Evolutionary conservation across 225 moss, liverwort and hornwort genomes (phyloP).

Genomic region (Takakia lepidozioides): DNA sequence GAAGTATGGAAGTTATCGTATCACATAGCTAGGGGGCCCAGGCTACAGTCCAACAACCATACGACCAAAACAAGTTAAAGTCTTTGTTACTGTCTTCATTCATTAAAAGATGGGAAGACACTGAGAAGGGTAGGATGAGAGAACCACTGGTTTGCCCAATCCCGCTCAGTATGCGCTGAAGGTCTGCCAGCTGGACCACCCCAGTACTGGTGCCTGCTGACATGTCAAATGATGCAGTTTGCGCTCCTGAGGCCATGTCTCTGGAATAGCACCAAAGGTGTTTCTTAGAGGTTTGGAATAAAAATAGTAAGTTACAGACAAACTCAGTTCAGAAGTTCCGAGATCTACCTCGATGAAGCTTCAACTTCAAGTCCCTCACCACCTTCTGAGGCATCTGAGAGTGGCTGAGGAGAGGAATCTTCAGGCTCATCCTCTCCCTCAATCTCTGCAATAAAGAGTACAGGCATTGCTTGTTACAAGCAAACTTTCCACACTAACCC

Average conservation of each 20-base stretch:
- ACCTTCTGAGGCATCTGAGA: conserved; percentile 47
- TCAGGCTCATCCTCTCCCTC: conserved; percentile 65
- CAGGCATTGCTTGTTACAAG: too few species aligned
- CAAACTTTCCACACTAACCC: too few species aligned
- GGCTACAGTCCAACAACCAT: too few species aligned
- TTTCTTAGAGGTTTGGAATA: too few species aligned
- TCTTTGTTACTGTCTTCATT: too few species aligned
- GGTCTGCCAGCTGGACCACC: conserved; percentile 72
- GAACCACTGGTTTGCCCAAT: conserved; percentile 54
- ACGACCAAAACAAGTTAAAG: too few species aligned
- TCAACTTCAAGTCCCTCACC: conserved; percentile 36
- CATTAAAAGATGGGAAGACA: too few species aligned
- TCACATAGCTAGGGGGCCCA: too few species aligned
- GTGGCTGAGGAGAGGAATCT: conserved; percentile 51
- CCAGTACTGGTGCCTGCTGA: conserved; percentile 33
- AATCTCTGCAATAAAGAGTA: conserved; percentile 43
- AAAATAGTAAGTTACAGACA: too few species aligned
- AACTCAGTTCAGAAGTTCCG: too few species aligned
- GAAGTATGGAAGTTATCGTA: too few species aligned
- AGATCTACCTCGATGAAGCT: conserved; percentile 37
- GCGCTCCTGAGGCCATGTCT: conserved; percentile 29
- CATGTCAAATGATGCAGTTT: conserved; percentile 18
- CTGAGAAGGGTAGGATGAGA: neutral
- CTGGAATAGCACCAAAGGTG: conserved; percentile 13
- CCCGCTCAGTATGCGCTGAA: conserved; percentile 87